Percentiles rank a stretch among this genome's conserved stretches.
phyloP scores from a whole-genome alignment of 345 rosid genomes.

The Reutealis trisperma region DNA sequence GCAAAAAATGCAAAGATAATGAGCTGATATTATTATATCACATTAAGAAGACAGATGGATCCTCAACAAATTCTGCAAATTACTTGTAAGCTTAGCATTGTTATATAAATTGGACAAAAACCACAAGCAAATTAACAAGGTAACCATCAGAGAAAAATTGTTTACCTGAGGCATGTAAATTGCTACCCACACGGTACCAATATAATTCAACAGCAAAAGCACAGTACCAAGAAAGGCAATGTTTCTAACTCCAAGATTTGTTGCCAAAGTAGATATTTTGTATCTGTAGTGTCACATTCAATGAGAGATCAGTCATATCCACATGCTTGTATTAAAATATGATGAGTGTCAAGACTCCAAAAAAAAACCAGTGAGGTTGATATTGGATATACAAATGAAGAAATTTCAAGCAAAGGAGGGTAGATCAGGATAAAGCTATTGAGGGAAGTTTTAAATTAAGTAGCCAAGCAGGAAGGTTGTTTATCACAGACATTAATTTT shows the following conservation, averaged over 20 bases:
- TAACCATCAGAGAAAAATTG: constrained; percentile 14
- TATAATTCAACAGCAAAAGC: constrained; percentile 75
- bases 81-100: background rate
- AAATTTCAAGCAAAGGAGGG: background rate
- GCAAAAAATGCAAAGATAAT: constrained; percentile 29
- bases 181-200: constrained; percentile 71
- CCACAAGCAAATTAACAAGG: constrained; percentile 11
- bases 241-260: constrained; percentile 93
- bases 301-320: background rate
- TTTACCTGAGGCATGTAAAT: constrained; percentile 90
- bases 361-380: background rate
- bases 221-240: constrained; percentile 89
- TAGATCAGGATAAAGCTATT: background rate
- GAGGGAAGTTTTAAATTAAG: constrained; percentile 13
- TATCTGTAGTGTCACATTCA: constrained; percentile 44
- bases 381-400: background rate
- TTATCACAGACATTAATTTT: background rate
- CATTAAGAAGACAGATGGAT: background rate
- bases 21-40: constrained; percentile 13
- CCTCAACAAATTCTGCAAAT: constrained; percentile 4
- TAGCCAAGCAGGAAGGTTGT: background rate
- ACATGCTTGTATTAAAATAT: background rate
- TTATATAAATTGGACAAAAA: background rate
- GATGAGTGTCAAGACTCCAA: background rate
- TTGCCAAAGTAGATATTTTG: constrained; percentile 88